Conservation (phyloP, 2,329 filamentous ascomycete species). For the Aureobasidium sp. region DNA sequence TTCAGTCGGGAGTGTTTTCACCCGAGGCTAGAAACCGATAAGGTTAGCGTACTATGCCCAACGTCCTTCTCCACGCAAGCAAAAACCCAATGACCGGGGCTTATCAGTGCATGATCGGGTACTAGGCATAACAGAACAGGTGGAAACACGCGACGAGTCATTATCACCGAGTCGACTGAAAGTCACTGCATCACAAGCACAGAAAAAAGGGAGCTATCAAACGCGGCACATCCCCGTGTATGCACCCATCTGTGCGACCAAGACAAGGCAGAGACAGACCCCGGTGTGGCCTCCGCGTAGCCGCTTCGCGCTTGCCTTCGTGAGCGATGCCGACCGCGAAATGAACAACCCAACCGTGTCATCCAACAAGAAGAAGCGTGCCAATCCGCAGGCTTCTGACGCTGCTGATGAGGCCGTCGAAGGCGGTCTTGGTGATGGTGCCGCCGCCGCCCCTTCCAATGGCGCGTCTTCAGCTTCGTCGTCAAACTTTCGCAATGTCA, state of each 20-base stretch:
- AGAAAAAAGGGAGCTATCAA: neutral
- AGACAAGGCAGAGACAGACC: neutral
- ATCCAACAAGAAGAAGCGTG: conserved; percentile 12
- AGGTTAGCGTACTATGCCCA: conserved; percentile 1
- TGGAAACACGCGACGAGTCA: conserved; percentile 4
- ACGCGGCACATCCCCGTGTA: neutral
- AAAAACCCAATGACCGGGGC: neutral
- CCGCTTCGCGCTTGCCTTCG: conserved; percentile 2
- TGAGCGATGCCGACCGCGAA: conserved; percentile 9
- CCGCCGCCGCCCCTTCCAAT: neutral
- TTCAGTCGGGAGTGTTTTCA: neutral
- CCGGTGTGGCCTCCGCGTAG: conserved; percentile 7
- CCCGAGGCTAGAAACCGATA: neutral
- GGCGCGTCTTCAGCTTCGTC: conserved; percentile 48
- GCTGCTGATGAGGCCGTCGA: neutral
- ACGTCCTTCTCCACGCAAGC: neutral
- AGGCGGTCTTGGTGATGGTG: neutral
- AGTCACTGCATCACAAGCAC: neutral
- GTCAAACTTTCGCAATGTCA: conserved; percentile 58
- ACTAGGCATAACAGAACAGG: neutral
- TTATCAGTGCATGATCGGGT: conserved; percentile 5
- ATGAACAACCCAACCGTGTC: conserved; percentile 10
- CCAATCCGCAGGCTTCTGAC: neutral
- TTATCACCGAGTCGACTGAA: neutral
- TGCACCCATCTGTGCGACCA: neutral